Base-by-base conservation (phyloP, 352 stramenopile species). In the Globisporangium recalcitrans region DNA sequence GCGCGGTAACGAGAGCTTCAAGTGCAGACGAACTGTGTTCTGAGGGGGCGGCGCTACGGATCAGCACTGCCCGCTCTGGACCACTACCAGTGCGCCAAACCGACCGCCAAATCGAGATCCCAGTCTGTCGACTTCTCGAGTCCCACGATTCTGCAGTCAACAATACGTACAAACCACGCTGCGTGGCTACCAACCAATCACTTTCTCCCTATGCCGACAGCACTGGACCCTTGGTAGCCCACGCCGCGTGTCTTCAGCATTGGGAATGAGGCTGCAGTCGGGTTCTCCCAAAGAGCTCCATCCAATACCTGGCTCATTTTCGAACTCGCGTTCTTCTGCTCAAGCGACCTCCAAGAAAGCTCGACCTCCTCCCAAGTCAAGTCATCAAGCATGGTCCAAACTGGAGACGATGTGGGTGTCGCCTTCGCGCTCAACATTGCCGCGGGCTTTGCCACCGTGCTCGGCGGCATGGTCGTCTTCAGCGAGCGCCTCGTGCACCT, bases 391-490 rank as follows among this genome's bases (percentile, higher is more conserved):
- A 78, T 78, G 71, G 65, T 73, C 6, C 71, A 78, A 63, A 77
- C 68, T 31, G 70, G 70, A 19, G 62, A 65, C 27, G 60, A 63
- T 36, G 68, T 77, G n/a, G 47, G 49, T 7, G 58, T 71, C 32
- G 76, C 76, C 1, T 86, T 93, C 65, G 80, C 71, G 11, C 65
- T 93, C 42, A 88, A 81, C 56, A 67, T 72, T 7, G 60, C 80
- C 4, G 78, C 85, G 1, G 83, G 79, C 3, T 57, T 87, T n/a
- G 70, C 74, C 40, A 90, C 81, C 0, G 60, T 85, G 5, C 36
- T 93, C 9, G 85, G 85, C 26, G 83, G 79, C 3, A 75, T 72
- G 49, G 70, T 93, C 26, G 81, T 93, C 60, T 92, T 88, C 65
- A 85, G 72, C 58, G 82, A 87, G 55, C 73, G 78, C 3, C 72